These are phyloP conservation scores for Lecanoromycetidae sp. DNA, from an alignment of 2,329 filamentous ascomycete genomes.

Conservation along the genomic window DNA sequence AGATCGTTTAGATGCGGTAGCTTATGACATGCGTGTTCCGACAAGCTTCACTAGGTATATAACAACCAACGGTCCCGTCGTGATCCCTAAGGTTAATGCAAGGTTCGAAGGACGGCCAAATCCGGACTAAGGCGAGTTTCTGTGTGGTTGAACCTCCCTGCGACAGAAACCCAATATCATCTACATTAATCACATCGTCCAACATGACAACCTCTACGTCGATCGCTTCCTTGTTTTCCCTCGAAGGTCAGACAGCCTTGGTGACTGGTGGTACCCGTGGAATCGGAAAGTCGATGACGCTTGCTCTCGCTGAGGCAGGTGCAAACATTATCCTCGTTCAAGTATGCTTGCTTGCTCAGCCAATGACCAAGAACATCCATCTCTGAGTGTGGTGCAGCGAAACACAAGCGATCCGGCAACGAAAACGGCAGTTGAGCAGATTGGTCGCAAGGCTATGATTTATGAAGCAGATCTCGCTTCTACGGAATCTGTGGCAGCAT, in stretches of 20 bases:
- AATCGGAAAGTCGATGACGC: slow-evolving; percentile 36
- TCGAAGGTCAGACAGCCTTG: slow-evolving; percentile 31
- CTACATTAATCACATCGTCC: not conserved
- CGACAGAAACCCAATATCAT: not conserved
- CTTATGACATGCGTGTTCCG: too few relatives aligned
- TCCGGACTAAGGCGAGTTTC: too few relatives aligned
- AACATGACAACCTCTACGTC: not conserved
- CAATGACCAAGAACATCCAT: not conserved
- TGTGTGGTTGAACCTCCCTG: too few relatives aligned
- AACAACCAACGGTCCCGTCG: too few relatives aligned
- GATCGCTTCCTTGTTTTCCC: slow-evolving; percentile 18
- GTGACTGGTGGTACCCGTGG: slow-evolving; percentile 38
- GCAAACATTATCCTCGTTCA: slow-evolving; percentile 21
- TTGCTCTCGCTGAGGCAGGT: slow-evolving; percentile 36
- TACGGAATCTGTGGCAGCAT: slow-evolving; percentile 29
- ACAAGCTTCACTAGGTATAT: too few relatives aligned
- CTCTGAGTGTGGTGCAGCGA: slow-evolving; percentile 30
- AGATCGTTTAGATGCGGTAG: too few relatives aligned
- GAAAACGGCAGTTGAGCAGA: slow-evolving; percentile 27
- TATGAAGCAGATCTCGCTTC: slow-evolving; percentile 34
- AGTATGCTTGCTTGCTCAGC: not conserved
- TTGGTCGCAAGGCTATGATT: slow-evolving; percentile 32
- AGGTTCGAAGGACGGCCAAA: too few relatives aligned
- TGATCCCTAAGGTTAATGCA: too few relatives aligned
- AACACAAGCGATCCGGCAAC: slow-evolving; percentile 38